Evolutionary conservation across 2,329 filamentous ascomycete genomes (phyloP).

Genomic region (Colletotrichum eleusines): DNA sequence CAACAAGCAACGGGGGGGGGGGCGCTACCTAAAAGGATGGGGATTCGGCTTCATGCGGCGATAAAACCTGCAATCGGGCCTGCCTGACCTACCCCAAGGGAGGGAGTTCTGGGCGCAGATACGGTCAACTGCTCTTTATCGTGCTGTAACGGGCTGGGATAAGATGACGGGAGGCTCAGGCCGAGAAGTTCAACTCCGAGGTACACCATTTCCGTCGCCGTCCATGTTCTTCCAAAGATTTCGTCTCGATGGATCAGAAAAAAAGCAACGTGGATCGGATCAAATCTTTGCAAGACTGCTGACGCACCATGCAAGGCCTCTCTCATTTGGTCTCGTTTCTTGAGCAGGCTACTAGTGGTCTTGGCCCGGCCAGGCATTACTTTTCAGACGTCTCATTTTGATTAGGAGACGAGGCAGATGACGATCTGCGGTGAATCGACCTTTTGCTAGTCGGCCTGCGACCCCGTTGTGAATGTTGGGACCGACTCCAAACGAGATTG

Average conservation of each 20-base stretch:
- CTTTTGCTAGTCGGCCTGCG: not conserved
- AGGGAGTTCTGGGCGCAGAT: not conserved
- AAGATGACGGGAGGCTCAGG: not conserved
- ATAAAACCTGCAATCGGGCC: not conserved
- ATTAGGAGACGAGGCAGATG: not conserved
- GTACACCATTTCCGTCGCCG: not conserved
- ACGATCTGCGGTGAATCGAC: not conserved
- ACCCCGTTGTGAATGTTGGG: not conserved
- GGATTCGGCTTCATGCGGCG: not conserved
- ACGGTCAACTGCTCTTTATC: not conserved
- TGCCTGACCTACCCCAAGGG: no score
- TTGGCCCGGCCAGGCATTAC: not conserved
- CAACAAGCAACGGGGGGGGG: not conserved
- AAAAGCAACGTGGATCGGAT: not conserved
- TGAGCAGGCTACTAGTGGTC: not conserved
- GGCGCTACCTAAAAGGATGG: no score
- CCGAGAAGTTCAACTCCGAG: no score
- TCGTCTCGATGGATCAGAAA: not conserved
- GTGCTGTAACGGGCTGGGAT: not conserved
- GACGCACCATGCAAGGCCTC: not conserved
- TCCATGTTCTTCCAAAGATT: not conserved
- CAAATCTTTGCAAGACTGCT: not conserved
- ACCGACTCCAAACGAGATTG: not conserved
- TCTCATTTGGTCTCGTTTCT: not conserved
- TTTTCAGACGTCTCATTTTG: not conserved